Conservation (phyloP, 1,284 basidiomycete genomes). For the Wolfiporia cocos region DNA sequence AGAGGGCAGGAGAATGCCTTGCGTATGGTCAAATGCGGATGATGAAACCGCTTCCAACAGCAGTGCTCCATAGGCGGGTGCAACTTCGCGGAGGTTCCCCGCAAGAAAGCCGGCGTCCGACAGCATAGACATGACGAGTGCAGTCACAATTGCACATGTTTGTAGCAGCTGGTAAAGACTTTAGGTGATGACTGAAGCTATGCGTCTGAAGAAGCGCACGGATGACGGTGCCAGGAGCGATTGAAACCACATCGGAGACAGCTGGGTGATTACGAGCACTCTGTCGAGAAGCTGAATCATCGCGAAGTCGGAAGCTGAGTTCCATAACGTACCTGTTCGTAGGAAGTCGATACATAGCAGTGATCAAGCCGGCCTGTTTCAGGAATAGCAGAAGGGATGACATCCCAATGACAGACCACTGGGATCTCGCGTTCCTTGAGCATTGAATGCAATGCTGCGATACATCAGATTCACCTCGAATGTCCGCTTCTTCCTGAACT, state of each 20-base stretch:
- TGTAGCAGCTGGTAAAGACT: conserved; percentile 19
- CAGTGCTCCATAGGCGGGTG: conserved; percentile 63
- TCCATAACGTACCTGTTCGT: conserved; percentile 46
- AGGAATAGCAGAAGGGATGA: conserved; percentile 62
- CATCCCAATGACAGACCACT: conserved; percentile 68
- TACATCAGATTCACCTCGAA: conserved; percentile 42
- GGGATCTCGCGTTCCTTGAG: neutral
- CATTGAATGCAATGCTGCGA: neutral
- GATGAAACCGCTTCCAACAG: conserved; percentile 52
- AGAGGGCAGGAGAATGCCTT: conserved; percentile 47
- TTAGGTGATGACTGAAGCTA: neutral
- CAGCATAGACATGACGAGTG: conserved; percentile 42
- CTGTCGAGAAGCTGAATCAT: conserved; percentile 27
- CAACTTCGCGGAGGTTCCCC: conserved; percentile 34
- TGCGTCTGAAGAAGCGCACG: conserved; percentile 28
- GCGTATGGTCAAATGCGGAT: conserved; percentile 55
- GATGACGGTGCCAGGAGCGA: conserved; percentile 41
- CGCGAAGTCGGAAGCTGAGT: neutral
- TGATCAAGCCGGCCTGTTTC: conserved; percentile 54
- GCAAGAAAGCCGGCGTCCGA: conserved; percentile 49
- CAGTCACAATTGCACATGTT: conserved; percentile 35
- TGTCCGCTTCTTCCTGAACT: conserved; percentile 42
- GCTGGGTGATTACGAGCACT: conserved; percentile 60
- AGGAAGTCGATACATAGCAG: conserved; percentile 59
- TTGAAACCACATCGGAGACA: conserved; percentile 58